These are phyloP conservation scores for Primulina huaijiensis DNA, from an alignment of 257 asterid genomes.

Conservation along the genomic window DNA sequence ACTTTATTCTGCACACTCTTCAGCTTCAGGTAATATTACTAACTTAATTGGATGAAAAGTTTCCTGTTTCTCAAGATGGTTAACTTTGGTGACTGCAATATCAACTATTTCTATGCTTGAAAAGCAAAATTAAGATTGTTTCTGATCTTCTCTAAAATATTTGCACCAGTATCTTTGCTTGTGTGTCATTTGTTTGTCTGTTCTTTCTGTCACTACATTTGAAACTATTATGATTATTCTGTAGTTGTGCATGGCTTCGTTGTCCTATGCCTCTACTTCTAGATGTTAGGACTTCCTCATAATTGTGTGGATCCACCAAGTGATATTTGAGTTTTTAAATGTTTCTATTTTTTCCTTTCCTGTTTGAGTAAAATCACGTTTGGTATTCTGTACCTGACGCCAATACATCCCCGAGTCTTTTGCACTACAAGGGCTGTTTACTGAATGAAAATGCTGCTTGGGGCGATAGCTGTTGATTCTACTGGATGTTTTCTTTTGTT, in stretches of 20 bases:
- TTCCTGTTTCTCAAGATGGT: slow-evolving; percentile 3
- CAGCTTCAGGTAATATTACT: slow-evolving; percentile 73
- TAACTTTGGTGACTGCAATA: slow-evolving; percentile 6
- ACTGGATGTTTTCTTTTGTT: slow-evolving; percentile 21
- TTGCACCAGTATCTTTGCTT: neutral
- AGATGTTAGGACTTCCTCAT: slow-evolving; percentile 1
- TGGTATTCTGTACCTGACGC: neutral
- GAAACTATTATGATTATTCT: neutral
- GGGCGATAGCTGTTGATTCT: neutral
- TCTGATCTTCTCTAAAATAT: neutral
- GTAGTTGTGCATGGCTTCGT: neutral
- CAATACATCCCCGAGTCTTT: slow-evolving; percentile 1
- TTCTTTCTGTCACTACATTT: slow-evolving; percentile 7
- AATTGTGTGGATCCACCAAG: slow-evolving; percentile 14
- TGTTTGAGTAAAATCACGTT: neutral
- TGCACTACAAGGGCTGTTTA: neutral
- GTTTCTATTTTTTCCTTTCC: slow-evolving; percentile 7
- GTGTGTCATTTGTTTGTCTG: slow-evolving; percentile 6
- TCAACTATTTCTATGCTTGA: slow-evolving; percentile 17
- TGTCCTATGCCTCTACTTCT: slow-evolving; percentile 1
- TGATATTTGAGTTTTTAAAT: neutral
- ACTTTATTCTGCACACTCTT: slow-evolving; percentile 79
- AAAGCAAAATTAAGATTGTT: slow-evolving; percentile 5
- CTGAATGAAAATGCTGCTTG: neutral
- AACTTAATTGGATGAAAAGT: slow-evolving; percentile 1